Base-by-base conservation (phyloP, 164 flowering plant species). In the Santalum album region DNA sequence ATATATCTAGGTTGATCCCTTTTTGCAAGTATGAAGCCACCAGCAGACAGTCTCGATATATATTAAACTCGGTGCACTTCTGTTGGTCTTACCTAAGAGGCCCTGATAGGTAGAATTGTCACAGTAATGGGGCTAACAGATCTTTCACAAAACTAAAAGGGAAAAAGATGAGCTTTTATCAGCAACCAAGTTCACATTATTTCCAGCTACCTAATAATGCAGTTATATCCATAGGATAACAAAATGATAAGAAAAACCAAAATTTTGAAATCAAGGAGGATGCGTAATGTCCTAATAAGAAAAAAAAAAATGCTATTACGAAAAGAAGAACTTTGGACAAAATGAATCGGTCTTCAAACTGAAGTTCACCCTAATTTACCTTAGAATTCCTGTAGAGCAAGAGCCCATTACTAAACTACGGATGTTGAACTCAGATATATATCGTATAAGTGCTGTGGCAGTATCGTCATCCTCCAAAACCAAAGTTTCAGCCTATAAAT, bases 401-500 rank as follows among this genome's bases (percentile, higher is more conserved):
- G 90, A 76, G 1, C 95, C 88, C 78, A 90, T 23, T 17, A 84
- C 92, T 52, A 89, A 64, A 66, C 58, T 67, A 44, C 60, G 63
- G 24, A 69, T 66, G 25, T 71, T 68, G 0, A 77, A 63, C 27
- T 79, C 75, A 60, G 78, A 71, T 12, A 75, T 49, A 51, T 75
- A 83, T 53, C 69, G 72, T 24, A 80, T 42, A 59, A 90, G 95
- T 14, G 73, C 90, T 53, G 61, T 49, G 12, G 91, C 83, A 49
- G 90, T 84, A 65, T 84, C 66, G 29, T 77, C 81, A 67, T 80
- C 90, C 57, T 83, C 90, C 51, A 90, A 64, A 49, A 90, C 58
- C 77, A 83, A 44, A 22, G 80, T 80, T 70, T 84, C 95, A 54
- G 86, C 61, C 95, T 85, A 62, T 36, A 61, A 23, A 32, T 35